These are phyloP conservation scores for Rutstroemia sp. DNA, from an alignment of 2,329 filamentous ascomycete genomes.

Conservation along the genomic window DNA sequence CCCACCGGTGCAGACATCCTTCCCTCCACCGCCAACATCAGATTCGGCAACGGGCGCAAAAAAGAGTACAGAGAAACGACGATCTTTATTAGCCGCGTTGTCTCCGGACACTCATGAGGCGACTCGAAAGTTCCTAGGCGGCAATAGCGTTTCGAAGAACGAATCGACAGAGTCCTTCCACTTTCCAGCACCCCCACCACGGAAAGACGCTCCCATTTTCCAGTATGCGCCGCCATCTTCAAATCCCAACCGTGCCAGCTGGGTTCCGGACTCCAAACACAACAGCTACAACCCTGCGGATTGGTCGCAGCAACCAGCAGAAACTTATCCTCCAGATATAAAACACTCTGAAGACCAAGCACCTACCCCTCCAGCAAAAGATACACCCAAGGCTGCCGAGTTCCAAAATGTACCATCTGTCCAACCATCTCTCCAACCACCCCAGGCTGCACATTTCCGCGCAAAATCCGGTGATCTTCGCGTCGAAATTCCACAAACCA, in stretches of 20 bases:
- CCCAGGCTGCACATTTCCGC: constrained; percentile 16
- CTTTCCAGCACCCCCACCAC: constrained; percentile 44
- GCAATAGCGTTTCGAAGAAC: constrained; percentile 8
- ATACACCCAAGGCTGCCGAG: neutral
- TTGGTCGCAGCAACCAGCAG: constrained; percentile 19
- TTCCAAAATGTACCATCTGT: constrained; percentile 1
- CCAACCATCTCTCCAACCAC: constrained; percentile 11
- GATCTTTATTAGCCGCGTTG: constrained; percentile 2
- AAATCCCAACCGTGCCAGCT: constrained; percentile 18
- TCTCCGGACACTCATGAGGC: constrained; percentile 34
- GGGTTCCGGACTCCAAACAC: constrained; percentile 15
- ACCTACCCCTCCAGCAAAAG: constrained; percentile 7
- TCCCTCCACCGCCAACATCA: constrained; percentile 25
- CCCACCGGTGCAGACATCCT: constrained; percentile 24
- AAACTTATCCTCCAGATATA: constrained; percentile 7
- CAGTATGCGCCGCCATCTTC: constrained; percentile 48
- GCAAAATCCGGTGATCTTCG: constrained; percentile 17
- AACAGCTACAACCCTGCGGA: constrained; percentile 24
- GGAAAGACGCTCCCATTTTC: constrained; percentile 47
- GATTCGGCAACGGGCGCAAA: constrained; percentile 32
- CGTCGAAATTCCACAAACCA: constrained; percentile 17
- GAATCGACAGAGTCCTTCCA: constrained; percentile 39
- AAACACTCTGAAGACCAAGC: constrained; percentile 11
- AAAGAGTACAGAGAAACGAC: constrained; percentile 41
- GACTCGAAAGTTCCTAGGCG: constrained; percentile 25